Evolutionary conservation across 192 early-diverging fungal genomes (phyloP).

Genomic region (Entomortierella beljakovae): DNA sequence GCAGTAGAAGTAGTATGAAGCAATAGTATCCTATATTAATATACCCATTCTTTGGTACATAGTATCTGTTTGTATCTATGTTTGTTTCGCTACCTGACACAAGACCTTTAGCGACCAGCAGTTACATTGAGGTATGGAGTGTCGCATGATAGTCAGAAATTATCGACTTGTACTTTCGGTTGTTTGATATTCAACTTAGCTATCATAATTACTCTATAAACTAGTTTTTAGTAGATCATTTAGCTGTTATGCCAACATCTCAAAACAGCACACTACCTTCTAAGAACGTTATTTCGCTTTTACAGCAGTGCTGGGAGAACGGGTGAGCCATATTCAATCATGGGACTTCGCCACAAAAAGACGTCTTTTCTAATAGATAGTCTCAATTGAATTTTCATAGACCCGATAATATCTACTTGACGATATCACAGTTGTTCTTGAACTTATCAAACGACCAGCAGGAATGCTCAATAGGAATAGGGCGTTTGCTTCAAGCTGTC

Average conservation of each 20-base stretch:
- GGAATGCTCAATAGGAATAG: conserved; percentile 35
- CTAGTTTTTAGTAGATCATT: conserved; percentile 45
- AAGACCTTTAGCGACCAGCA: conserved; percentile 18
- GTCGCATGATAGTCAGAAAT: no score
- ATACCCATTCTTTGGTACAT: background rate
- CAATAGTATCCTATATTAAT: background rate
- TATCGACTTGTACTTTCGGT: no score
- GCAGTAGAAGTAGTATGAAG: background rate
- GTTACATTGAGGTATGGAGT: conserved; percentile 35
- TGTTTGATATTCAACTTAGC: no score
- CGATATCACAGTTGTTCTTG: conserved; percentile 26
- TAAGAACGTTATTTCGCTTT: conserved; percentile 16
- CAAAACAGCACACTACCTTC: background rate
- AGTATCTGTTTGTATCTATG: conserved; percentile 38
- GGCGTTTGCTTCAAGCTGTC: conserved; percentile 28
- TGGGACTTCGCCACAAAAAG: background rate
- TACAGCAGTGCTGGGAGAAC: conserved; percentile 37
- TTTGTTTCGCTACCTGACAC: conserved; percentile 23
- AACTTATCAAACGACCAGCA: conserved; percentile 25
- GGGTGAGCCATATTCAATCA: conserved; percentile 6
- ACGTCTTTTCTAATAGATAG: background rate
- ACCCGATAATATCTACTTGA: conserved; percentile 35
- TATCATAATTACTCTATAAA: background rate
- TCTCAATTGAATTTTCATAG: background rate
- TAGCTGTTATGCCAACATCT: conserved; percentile 17